A percentile compares a stretch with the other conserved stretches of the same genome.
phyloP scores from a whole-genome alignment of 129 eudicot species.

The Flaveria bidentis region DNA sequence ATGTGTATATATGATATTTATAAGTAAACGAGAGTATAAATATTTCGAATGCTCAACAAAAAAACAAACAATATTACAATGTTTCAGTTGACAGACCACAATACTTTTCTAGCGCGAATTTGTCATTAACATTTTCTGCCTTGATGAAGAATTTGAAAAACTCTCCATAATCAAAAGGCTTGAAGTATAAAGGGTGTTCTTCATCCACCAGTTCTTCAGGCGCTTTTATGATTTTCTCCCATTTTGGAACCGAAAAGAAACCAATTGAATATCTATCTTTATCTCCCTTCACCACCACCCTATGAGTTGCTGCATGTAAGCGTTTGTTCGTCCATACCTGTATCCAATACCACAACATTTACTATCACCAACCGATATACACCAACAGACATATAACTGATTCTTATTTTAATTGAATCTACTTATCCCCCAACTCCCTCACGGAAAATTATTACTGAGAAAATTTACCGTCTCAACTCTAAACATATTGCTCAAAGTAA shows the following conservation, averaged over 20 bases:
- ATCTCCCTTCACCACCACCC: constrained; percentile 51
- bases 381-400: no score
- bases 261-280: constrained; percentile 52
- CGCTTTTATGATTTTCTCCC: constrained; percentile 37
- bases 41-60: background rate
- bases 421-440: no score
- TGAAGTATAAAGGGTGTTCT: constrained; percentile 56
- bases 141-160: constrained; percentile 43
- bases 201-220: constrained; percentile 67
- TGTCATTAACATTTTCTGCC: constrained; percentile 45
- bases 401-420: no score
- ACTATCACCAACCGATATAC: no score
- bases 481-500: no score
- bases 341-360: background rate
- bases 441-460: no score
- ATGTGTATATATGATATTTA: background rate
- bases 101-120: constrained; percentile 46
- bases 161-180: constrained; percentile 48
- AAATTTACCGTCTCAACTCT: no score
- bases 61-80: background rate
- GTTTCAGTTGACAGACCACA: constrained; percentile 46
- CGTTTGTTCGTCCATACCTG: constrained; percentile 75
- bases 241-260: constrained; percentile 50
- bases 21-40: background rate
- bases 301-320: constrained; percentile 50